Conservation (phyloP, 2,329 filamentous ascomycete genomes). For the Hypoxylon sp. region DNA sequence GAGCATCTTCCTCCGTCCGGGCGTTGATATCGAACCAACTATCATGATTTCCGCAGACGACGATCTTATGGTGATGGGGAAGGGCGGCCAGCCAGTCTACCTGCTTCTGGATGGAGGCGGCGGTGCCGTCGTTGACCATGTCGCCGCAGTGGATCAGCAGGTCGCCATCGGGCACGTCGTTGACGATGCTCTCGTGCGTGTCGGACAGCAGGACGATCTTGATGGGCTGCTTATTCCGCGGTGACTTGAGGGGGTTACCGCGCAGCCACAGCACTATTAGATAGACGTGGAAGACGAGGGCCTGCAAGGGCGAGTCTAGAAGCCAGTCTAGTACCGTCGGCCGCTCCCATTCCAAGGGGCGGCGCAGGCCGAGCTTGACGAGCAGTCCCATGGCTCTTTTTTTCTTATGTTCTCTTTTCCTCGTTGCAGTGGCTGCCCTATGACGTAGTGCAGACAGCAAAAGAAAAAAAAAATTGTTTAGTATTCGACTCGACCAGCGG, state of each 20-base stretch:
- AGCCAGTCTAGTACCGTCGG: conserved; percentile 67
- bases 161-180: conserved; percentile 76
- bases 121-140: conserved; percentile 76
- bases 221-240: conserved; percentile 64
- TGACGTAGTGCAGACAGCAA: conserved; percentile 14
- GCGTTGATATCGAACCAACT: conserved; percentile 78
- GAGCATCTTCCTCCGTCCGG: conserved; percentile 63
- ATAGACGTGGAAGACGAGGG: conserved; percentile 69
- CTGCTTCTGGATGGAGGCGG: conserved; percentile 78
- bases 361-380: conserved; percentile 56
- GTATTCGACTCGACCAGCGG: background rate
- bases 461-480: background rate
- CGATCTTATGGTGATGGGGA: conserved; percentile 80
- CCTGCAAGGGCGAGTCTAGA: conserved; percentile 72
- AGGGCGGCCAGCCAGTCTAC: conserved; percentile 81
- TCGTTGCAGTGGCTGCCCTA: conserved; percentile 11
- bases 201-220: conserved; percentile 89
- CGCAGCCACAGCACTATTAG: conserved; percentile 71
- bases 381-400: conserved; percentile 54
- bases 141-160: conserved; percentile 91
- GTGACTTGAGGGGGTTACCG: conserved; percentile 67
- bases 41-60: conserved; percentile 90
- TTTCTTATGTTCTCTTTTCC: background rate
- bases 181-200: conserved; percentile 73
- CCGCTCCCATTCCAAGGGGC: conserved; percentile 56